These are phyloP conservation scores for Paramecium sonneborni DNA, from an alignment of 73 alveolate species.

Conservation along the genomic window DNA sequence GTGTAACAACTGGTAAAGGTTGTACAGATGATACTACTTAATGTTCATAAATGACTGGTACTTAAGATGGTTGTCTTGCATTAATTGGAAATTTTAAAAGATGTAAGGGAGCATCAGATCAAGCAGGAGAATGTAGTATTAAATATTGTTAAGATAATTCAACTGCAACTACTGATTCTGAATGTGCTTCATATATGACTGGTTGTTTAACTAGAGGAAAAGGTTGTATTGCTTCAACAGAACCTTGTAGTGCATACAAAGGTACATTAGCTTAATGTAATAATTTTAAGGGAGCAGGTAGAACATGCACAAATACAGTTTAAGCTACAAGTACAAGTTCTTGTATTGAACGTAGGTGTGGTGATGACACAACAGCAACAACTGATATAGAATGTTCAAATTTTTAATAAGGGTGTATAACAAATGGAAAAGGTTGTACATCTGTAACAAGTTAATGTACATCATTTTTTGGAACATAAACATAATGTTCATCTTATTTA, in stretches of 20 bases:
- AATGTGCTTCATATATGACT: slow-evolving; percentile 5
- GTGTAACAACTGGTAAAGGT: slow-evolving; percentile 18
- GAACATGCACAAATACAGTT: not conserved
- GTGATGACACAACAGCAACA: slow-evolving; percentile 36
- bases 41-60: not conserved
- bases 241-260: not conserved
- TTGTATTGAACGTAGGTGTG: not conserved
- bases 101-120: not conserved
- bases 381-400: not conserved
- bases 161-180: slow-evolving; percentile 6
- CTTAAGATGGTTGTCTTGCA: not conserved
- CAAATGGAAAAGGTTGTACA: slow-evolving; percentile 36
- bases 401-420: not conserved
- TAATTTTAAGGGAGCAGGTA: slow-evolving; percentile 13
- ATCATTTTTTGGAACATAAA: slow-evolving; percentile 2
- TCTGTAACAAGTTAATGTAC: not conserved
- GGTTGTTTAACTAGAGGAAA: slow-evolving; percentile 31
- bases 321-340: not conserved
- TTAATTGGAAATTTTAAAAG: not conserved
- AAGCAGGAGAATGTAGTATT: not conserved
- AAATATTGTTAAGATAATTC: not conserved
- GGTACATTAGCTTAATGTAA: slow-evolving; percentile 15
- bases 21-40: not conserved
- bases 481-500: not conserved
- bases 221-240: slow-evolving; percentile 23